Evolutionary conservation across 139 green algal species (phyloP).

Genomic region (Closterium sp.): DNA sequence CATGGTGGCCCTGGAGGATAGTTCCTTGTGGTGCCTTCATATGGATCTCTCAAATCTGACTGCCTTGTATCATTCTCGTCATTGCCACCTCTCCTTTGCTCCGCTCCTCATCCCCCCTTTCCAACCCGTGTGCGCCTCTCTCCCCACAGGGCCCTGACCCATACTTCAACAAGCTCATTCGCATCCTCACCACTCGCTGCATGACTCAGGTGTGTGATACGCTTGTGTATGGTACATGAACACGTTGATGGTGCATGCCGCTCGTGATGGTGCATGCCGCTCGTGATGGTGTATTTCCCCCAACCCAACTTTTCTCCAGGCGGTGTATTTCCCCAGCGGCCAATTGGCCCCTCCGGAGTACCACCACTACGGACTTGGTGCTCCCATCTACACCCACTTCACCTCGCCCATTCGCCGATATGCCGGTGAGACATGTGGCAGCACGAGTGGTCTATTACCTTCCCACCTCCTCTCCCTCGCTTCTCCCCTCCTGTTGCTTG

Average conservation of each 20-base stretch:
- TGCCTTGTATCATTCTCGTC: no score
- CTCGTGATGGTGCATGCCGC: no score
- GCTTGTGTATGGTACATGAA: not conserved
- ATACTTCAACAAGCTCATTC: constrained; percentile 97
- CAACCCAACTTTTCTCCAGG: constrained; percentile 22
- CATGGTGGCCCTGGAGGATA: no score
- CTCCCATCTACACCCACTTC: constrained; percentile 64
- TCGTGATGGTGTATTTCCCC: no score
- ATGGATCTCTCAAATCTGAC: no score
- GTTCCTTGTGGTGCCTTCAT: no score
- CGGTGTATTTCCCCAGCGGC: constrained; percentile 56
- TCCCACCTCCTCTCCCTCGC: no score
- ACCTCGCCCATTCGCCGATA: constrained; percentile 65
- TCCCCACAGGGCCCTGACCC: constrained; percentile 63
- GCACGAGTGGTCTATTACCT: no score
- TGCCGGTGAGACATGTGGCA: constrained; percentile 28
- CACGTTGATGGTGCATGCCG: not conserved
- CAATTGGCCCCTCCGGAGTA: constrained; percentile 32
- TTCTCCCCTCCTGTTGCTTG: no score
- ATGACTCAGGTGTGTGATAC: constrained; percentile 75
- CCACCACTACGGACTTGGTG: constrained; percentile 60
- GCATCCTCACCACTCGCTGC: constrained; percentile 96
- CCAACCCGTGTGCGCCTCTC: not conserved
- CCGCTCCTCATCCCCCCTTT: not conserved
- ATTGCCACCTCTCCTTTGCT: not conserved